Evolutionary conservation across 257 asterid species (phyloP).

Genomic region (Solanum stenotomum): DNA sequence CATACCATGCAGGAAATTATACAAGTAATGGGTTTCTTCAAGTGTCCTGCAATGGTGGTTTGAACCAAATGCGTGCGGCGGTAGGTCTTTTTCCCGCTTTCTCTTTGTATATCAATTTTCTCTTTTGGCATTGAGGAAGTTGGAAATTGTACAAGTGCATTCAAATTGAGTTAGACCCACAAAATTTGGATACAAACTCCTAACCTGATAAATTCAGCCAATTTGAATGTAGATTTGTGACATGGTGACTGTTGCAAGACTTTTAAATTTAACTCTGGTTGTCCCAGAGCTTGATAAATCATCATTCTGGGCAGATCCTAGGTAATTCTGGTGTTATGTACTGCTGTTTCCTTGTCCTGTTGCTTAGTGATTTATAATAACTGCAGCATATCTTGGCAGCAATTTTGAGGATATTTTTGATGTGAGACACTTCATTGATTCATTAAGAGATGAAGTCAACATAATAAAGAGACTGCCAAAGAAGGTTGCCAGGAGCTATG

Average conservation of each 20-base stretch:
- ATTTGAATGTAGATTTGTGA: constrained; percentile 72
- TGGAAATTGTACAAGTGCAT: background rate
- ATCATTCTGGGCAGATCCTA: constrained; percentile 98
- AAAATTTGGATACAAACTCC: background rate
- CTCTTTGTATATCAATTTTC: background rate
- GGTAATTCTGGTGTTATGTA: constrained; percentile 36
- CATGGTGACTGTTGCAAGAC: constrained; percentile 89
- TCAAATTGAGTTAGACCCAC: background rate
- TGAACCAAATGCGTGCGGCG: constrained; percentile 98
- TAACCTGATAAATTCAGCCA: background rate
- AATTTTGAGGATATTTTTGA: constrained; percentile 83
- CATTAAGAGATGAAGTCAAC: constrained; percentile 78
- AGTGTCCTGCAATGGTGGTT: constrained; percentile 90
- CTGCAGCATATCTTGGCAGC: constrained; percentile 25
- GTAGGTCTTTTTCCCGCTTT: constrained; percentile 24
- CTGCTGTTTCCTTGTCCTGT: background rate
- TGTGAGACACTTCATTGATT: constrained; percentile 70
- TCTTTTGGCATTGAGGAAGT: background rate
- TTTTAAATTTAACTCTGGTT: constrained; percentile 78
- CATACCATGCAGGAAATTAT: constrained; percentile 53
- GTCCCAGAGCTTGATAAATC: constrained; percentile 95
- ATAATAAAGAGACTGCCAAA: constrained; percentile 72
- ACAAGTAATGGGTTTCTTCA: constrained; percentile 76
- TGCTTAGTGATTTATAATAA: background rate
- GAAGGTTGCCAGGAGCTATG: constrained; percentile 45